Base-by-base conservation (phyloP, 2,329 filamentous ascomycete species). In the Podosphaera leucotricha region DNA sequence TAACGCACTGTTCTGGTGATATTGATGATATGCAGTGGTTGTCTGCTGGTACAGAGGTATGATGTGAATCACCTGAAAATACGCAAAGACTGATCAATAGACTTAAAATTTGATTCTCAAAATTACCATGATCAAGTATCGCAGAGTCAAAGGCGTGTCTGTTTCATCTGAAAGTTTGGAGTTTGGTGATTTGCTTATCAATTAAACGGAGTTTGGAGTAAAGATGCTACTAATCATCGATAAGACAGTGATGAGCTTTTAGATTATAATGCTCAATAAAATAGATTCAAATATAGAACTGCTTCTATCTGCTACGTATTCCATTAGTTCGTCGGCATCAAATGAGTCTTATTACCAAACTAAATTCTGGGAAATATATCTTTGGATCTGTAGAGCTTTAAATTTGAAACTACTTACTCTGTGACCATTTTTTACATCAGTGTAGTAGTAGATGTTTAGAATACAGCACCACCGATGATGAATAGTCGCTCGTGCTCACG, bases 391-490 rank as follows among this genome's bases (percentile, higher is more conserved):
- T 6, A 16, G n/a, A 6, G 15, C 2, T 37, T 16, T 2, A 37
- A 16, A 6, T 7, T 16, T 37, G 35, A n/a, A 19, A 10, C 18
- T 2, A 37, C 18, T 37, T 16, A 19, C 15, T n/a, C 15, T 37
- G 35, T 11, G 7, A 7, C 35, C n/a, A n/a, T n/a, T n/a, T n/a
- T n/a, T n/a, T 6, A 37, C 18, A 11, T 11, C 35, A 37, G 15
- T 19, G 35, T 16, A 16, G n/a, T 37, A 24, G 1, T 37, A 37
- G 16, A 36, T n/a, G 3, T 19, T 16, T 19, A 59, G 39, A 79
- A 80, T 52, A 95, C 87, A 38, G 86, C 90, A n/a, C 90, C 92
- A 1, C 90, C 90, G 57, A 98, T 90, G 47, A 98, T 93, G 57
- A 98, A 98, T 5, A 95, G 65, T 46, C 90, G 69, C 61, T 95